Evolutionary conservation across 768 basidiomycete genomes (phyloP).

Genomic region (Lactifluus rugatus): DNA sequence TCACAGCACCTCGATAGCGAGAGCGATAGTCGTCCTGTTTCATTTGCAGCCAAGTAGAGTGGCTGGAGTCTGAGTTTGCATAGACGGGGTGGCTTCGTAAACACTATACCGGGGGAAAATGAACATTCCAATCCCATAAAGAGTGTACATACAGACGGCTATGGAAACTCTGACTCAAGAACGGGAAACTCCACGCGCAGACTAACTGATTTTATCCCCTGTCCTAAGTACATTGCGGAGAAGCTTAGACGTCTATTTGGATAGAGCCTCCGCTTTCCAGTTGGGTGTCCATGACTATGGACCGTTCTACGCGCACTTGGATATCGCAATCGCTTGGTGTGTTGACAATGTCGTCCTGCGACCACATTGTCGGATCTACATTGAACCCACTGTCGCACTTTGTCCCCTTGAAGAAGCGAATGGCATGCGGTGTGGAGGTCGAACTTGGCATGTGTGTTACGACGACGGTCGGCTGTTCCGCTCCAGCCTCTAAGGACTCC

Average conservation of each 20-base stretch:
- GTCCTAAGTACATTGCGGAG: not conserved
- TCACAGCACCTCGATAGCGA: too few relatives aligned
- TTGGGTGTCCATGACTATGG: not conserved
- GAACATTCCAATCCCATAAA: too few relatives aligned
- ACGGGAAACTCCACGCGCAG: not conserved
- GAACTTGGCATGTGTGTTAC: not conserved
- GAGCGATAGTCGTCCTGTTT: too few relatives aligned
- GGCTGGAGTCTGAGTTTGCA: too few relatives aligned
- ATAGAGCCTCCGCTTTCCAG: not conserved
- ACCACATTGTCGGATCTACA: not conserved
- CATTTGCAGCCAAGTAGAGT: too few relatives aligned
- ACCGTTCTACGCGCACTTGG: slow-evolving; percentile 9
- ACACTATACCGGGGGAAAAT: too few relatives aligned
- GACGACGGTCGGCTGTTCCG: not conserved
- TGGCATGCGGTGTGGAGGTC: not conserved
- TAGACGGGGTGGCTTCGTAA: too few relatives aligned
- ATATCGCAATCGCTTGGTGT: slow-evolving; percentile 14
- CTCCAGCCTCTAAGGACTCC: not conserved
- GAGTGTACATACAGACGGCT: too few relatives aligned
- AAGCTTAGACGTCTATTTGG: not conserved
- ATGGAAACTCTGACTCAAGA: not conserved
- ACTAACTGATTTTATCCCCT: not conserved
- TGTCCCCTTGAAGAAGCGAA: not conserved
- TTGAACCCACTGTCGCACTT: not conserved
- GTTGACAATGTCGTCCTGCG: not conserved